Evolutionary conservation across 2,329 filamentous ascomycete species (phyloP).

Genomic region (Tolypocladium endophyticum): DNA sequence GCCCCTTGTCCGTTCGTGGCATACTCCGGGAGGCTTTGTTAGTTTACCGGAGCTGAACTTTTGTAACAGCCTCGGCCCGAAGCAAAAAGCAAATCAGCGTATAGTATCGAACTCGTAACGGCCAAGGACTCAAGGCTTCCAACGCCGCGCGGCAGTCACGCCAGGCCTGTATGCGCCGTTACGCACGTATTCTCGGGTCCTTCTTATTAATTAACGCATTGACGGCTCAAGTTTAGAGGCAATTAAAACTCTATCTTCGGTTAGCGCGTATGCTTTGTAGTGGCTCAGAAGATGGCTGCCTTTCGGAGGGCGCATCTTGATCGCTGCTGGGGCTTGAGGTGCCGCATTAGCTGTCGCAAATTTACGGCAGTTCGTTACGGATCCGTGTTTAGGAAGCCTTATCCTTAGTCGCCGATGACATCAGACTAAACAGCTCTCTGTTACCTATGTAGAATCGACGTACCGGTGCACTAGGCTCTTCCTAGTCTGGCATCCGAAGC

Average conservation of each 20-base stretch:
- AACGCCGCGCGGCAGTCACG: neutral
- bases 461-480: neutral
- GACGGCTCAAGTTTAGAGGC: neutral
- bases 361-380: neutral
- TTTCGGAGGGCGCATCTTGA: too few species aligned
- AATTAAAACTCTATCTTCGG: neutral
- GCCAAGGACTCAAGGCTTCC: neutral
- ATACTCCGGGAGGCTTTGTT: neutral
- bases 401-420: neutral
- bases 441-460: too few species aligned
- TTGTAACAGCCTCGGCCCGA: neutral
- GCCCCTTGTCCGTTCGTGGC: too few species aligned
- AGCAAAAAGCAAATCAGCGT: neutral
- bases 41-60: neutral
- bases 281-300: neutral
- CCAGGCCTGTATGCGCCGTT: neutral
- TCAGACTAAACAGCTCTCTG: neutral
- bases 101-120: neutral
- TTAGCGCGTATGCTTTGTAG: neutral
- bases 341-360: neutral
- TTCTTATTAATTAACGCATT: neutral
- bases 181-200: neutral
- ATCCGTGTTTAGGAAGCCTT: neutral
- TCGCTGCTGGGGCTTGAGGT: neutral
- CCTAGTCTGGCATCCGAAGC: neutral